Conservation (phyloP, 768 basidiomycete species). For the Chalciporus sphaerocephalus region DNA sequence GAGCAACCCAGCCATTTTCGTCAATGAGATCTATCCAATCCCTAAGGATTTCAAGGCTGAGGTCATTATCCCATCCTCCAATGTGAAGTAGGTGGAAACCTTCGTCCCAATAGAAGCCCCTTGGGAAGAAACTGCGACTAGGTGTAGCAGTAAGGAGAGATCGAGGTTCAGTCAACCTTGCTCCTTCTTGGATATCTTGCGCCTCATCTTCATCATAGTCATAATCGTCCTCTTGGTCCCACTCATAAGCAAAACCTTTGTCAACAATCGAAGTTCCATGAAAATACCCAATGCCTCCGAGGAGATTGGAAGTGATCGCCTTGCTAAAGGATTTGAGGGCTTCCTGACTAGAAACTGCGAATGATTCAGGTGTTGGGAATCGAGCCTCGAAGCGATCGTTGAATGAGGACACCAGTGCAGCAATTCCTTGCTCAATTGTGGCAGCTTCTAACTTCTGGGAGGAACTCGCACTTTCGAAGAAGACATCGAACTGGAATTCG, state of each 20-base stretch:
- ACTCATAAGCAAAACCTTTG: slow-evolving; percentile 80
- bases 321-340: slow-evolving; percentile 73
- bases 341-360: slow-evolving; percentile 42
- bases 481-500: slow-evolving; percentile 83
- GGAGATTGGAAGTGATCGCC: slow-evolving; percentile 82
- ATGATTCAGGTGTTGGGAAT: slow-evolving; percentile 66
- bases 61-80: slow-evolving; percentile 89
- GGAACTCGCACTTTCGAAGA: slow-evolving; percentile 74
- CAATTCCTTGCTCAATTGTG: slow-evolving; percentile 64
- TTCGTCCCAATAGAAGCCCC: slow-evolving; percentile 99
- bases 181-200: slow-evolving; percentile 43
- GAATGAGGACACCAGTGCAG: slow-evolving; percentile 58
- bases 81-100: slow-evolving; percentile 93
- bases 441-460: slow-evolving; percentile 60
- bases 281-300: slow-evolving; percentile 95
- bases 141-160: slow-evolving; percentile 88
- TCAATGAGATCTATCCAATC: slow-evolving; percentile 91
- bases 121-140: slow-evolving; percentile 93
- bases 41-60: slow-evolving; percentile 85
- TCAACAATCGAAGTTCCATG: slow-evolving; percentile 88
- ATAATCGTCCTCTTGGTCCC: slow-evolving; percentile 69
- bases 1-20: slow-evolving; percentile 91
- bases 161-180: slow-evolving; percentile 67
- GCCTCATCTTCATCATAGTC: slow-evolving; percentile 36
- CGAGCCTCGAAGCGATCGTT: slow-evolving; percentile 59